Evolutionary conservation across 1,139 yeast genomes (phyloP), one percentile per base, ranked within the genome.

Genomic region (Saccharomyces hybrid): DNA sequence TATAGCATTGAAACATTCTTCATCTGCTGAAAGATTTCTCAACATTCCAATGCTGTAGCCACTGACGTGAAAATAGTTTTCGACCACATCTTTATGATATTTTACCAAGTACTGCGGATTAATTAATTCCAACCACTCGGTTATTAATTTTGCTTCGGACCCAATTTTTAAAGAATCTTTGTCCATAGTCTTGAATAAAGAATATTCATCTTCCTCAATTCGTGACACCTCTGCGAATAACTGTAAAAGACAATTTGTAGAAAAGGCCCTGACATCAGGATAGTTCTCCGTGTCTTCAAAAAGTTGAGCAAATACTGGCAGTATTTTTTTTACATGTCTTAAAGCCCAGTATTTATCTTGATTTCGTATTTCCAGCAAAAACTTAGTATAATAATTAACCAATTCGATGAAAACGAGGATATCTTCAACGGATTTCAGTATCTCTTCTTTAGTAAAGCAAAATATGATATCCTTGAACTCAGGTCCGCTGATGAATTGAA

Each of bases 61-160:
- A 0, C 58, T 57, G 2, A 71, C 53, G 1, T 53, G 25, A 1
- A 66, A 49, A 5, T 47, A 55, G 7, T 57, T 51, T 46, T 56
- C 54, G 1, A 72, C 14, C n/a, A 66, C 11, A 1, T 53, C 53
- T 7, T 54, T 32, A 49, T 71, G 66, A 8, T 60, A 46, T 1
- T 55, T 28, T 2, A 61, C 58, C 8, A 73, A 53, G 49, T 69
- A 72, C 4, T 34, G 47, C 14, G 76, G 75, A 42, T 71, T 66
- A 27, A 71, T 56, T 20, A 62, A 62, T 0, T 73, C 61, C n/a
- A 71, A 49, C 38, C 69, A 62, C 8, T 64, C 65, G 0, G 53
- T 42, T 3, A 61, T 34, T 34, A 63, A 51, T 23, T 56, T 54
- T 50, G 64, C 64, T 2, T 55, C 55, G 2, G 55, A 46, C 1